Conservation (phyloP, 352 stramenopile genomes). For the Phytopythium aichiense region DNA sequence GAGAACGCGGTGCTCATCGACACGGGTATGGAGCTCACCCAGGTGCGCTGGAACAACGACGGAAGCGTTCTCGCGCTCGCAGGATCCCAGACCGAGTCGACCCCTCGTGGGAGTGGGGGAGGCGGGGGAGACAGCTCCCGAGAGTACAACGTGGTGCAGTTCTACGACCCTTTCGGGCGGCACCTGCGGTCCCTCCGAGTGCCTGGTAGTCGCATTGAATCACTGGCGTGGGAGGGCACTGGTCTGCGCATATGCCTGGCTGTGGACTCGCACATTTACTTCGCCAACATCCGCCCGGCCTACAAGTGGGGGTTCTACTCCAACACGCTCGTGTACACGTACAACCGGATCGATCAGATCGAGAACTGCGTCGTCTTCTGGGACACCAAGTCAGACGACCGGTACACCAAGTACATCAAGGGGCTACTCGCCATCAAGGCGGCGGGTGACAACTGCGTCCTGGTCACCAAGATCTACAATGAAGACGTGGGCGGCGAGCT, state of each 20-base stretch:
- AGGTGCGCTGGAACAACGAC: constrained; percentile 90
- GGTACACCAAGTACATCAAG: constrained; percentile 86
- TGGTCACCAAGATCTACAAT: constrained; percentile 83
- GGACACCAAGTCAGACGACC: constrained; percentile 87
- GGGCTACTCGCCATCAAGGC: constrained; percentile 74
- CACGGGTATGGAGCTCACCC: constrained; percentile 81
- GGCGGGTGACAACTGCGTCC: constrained; percentile 81
- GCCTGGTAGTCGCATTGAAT: constrained; percentile 82
- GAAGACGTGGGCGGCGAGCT: constrained; percentile 44
- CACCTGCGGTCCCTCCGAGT: constrained; percentile 87
- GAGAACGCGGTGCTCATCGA: constrained; percentile 88
- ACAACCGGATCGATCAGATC: constrained; percentile 85
- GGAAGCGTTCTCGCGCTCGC: constrained; percentile 88
- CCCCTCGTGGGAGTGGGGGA: constrained; percentile 11
- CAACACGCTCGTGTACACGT: constrained; percentile 90
- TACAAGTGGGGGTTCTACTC: constrained; percentile 91
- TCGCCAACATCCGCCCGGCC: constrained; percentile 91
- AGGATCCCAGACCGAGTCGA: constrained; percentile 48
- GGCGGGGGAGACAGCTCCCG: constrained; percentile 20
- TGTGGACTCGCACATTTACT: constrained; percentile 95
- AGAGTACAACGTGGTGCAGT: constrained; percentile 88
- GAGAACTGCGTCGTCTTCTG: constrained; percentile 91
- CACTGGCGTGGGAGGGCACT: constrained; percentile 89
- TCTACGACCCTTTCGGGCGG: constrained; percentile 88
- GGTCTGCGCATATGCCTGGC: constrained; percentile 90